These are phyloP conservation scores for Graphiopsis chlorocephala DNA, from an alignment of 2,329 filamentous ascomycete species.

Conservation along the genomic window DNA sequence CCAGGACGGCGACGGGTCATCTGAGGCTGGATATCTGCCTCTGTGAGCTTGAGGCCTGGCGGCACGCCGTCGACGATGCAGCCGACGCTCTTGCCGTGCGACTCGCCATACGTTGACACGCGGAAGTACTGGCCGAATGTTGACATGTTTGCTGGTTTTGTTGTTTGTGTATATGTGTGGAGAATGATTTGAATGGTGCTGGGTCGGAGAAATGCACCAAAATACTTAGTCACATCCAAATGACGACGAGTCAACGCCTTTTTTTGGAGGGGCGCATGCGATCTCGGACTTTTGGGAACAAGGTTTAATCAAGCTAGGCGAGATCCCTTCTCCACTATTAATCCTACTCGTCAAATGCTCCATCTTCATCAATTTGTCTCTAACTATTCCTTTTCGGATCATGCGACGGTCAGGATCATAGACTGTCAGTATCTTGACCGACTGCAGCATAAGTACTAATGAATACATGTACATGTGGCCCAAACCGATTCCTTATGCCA, in stretches of 20 bases:
- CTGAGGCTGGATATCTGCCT: slow-evolving; percentile 81
- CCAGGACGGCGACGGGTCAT: slow-evolving; percentile 87
- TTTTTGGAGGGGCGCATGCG: slow-evolving; percentile 1
- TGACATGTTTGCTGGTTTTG: slow-evolving; percentile 58
- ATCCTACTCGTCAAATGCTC: not conserved
- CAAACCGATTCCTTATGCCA: not conserved
- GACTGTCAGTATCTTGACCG: not conserved
- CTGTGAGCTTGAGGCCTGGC: slow-evolving; percentile 80
- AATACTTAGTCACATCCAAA: not conserved
- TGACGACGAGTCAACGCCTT: slow-evolving; percentile 2
- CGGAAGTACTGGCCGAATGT: slow-evolving; percentile 80
- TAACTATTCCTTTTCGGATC: not conserved
- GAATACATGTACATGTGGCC: too few species aligned
- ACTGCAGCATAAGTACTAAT: not conserved
- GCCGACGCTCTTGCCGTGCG: slow-evolving; percentile 87
- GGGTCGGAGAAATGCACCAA: not conserved
- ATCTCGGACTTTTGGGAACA: not conserved
- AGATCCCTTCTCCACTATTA: not conserved
- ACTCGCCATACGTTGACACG: slow-evolving; percentile 83
- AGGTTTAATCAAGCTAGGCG: not conserved
- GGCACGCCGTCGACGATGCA: slow-evolving; percentile 94
- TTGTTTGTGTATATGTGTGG: not conserved
- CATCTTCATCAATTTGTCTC: not conserved
- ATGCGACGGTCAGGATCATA: not conserved
- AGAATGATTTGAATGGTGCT: not conserved